phyloP scores from a whole-genome alignment of 441 rosid species.

The Metrosideros polymorpha region DNA sequence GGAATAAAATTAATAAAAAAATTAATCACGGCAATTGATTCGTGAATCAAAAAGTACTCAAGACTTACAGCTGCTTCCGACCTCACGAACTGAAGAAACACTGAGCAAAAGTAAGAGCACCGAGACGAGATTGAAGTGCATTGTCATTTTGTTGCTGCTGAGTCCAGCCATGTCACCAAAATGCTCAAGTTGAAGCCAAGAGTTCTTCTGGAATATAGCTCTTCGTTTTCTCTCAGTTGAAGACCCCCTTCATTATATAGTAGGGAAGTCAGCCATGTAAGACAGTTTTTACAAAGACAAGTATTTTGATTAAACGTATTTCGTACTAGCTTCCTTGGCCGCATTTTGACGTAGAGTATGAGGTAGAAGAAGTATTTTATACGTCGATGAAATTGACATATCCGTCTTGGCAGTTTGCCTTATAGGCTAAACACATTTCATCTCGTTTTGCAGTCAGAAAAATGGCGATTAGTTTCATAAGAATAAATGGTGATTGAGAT shows the following conservation, averaged over 20 bases:
- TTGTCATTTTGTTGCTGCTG: background rate
- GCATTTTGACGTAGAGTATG: background rate
- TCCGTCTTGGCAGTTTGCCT: background rate
- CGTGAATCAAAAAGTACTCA: background rate
- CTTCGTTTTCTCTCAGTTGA: background rate
- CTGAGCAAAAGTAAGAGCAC: background rate
- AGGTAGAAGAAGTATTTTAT: background rate
- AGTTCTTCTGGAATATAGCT: background rate
- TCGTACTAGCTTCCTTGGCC: background rate
- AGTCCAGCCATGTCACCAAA: background rate
- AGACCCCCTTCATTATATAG: background rate
- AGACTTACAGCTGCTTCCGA: background rate
- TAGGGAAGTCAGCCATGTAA: background rate
- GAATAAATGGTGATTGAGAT: background rate
- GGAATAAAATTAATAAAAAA: background rate
- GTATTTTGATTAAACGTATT: background rate
- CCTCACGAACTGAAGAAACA: background rate
- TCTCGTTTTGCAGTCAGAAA: background rate
- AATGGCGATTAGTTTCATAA: too few species aligned
- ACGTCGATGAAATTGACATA: background rate
- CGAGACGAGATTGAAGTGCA: background rate
- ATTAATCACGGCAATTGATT: background rate
- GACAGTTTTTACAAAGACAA: background rate
- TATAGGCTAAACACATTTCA: background rate
- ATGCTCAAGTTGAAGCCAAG: background rate